These are phyloP conservation scores for Kwoniella pini DNA, from an alignment of 768 basidiomycete species.

Conservation along the genomic window DNA sequence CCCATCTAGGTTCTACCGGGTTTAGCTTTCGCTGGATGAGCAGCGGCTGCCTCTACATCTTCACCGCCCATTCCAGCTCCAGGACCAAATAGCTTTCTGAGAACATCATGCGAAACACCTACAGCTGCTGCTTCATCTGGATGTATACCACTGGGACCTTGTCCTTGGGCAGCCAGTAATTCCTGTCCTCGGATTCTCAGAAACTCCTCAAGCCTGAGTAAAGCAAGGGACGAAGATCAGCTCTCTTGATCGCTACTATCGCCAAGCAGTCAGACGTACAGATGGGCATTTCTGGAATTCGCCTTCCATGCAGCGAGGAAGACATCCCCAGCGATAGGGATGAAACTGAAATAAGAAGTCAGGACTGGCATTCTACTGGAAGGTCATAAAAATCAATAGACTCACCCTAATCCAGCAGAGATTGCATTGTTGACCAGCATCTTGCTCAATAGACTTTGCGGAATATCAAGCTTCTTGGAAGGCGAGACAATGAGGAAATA, in stretches of 20 bases:
- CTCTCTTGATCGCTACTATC: no score
- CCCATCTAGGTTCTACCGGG: slow-evolving; percentile 1
- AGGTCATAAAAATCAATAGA: not conserved
- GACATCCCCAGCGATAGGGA: slow-evolving; percentile 77
- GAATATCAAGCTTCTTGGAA: slow-evolving; percentile 70
- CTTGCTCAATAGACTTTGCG: slow-evolving; percentile 65
- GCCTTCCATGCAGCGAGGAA: slow-evolving; percentile 76
- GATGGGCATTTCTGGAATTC: slow-evolving; percentile 81
- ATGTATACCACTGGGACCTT: slow-evolving; percentile 31
- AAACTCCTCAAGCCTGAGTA: slow-evolving; percentile 69
- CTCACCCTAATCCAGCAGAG: slow-evolving; percentile 64
- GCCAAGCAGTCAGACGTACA: no score
- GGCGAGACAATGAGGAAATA: slow-evolving; percentile 76
- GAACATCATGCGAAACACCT: slow-evolving; percentile 22
- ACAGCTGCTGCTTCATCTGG: slow-evolving; percentile 14
- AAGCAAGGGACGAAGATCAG: not conserved
- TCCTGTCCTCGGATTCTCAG: slow-evolving; percentile 75
- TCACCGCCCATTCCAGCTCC: slow-evolving; percentile 24
- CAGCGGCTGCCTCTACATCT: slow-evolving; percentile 2
- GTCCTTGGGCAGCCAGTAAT: slow-evolving; percentile 57
- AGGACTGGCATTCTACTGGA: not conserved
- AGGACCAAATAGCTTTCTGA: slow-evolving; percentile 19
- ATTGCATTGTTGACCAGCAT: slow-evolving; percentile 77
- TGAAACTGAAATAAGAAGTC: slow-evolving; percentile 41
- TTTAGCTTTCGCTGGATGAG: not conserved